Conservation (phyloP, 768 basidiomycete species). For the Psilocybe tampanensis region DNA sequence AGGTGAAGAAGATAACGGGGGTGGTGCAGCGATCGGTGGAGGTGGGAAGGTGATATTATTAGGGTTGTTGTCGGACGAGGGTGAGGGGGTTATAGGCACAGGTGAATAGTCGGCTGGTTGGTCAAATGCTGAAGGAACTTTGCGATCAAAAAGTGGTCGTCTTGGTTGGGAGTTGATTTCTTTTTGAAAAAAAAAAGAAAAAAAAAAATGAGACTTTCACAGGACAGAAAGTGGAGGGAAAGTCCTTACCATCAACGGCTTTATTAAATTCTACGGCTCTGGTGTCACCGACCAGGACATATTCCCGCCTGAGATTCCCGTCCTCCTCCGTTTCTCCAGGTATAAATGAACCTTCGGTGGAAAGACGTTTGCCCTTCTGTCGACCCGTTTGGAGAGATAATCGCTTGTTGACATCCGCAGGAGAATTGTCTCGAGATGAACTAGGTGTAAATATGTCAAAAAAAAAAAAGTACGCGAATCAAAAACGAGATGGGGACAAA, state of each 20-base stretch:
- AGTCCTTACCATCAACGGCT: slow-evolving; percentile 79
- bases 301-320: slow-evolving; percentile 79
- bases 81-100: slow-evolving; percentile 10
- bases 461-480: background rate
- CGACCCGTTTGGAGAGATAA: slow-evolving; percentile 13
- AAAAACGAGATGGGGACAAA: slow-evolving; percentile 6
- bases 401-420: background rate
- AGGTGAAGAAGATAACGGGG: slow-evolving; percentile 68
- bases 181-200: slow-evolving; percentile 25
- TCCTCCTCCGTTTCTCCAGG: slow-evolving; percentile 88
- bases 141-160: slow-evolving; percentile 60
- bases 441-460: no score
- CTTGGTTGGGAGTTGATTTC: slow-evolving; percentile 64
- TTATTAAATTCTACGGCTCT: slow-evolving; percentile 91
- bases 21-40: slow-evolving; percentile 57
- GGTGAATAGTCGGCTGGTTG: slow-evolving; percentile 38
- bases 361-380: slow-evolving; percentile 34
- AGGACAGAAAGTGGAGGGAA: background rate
- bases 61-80: slow-evolving; percentile 2
- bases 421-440: background rate
- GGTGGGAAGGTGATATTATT: slow-evolving; percentile 70
- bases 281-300: slow-evolving; percentile 91
- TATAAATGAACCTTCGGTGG: slow-evolving; percentile 66
- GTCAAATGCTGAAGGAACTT: slow-evolving; percentile 52
- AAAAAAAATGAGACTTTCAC: slow-evolving; percentile 2